Evolutionary conservation across 225 moss, liverwort and hornwort genomes (phyloP), one percentile per base, ranked within the genome.

Genomic region (Bryoerythrophyllum caledonicum): DNA sequence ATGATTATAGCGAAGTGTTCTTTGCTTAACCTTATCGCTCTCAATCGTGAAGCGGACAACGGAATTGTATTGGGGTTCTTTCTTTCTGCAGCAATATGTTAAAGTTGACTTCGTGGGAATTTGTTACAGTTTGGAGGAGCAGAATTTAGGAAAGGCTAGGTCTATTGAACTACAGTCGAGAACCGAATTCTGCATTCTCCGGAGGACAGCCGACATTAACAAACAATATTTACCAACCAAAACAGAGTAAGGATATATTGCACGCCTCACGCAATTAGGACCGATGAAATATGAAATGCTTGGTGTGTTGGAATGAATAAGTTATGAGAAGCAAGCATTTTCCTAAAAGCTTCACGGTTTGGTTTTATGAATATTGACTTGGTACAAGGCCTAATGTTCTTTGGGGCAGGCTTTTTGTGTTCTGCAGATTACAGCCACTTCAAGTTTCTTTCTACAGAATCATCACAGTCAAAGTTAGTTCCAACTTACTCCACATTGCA

Each of bases 161-260:
- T 95, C 92, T 65, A 81, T 80, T 76, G 95, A 92, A 82, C 83
- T 95, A 37, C 92, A 90, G 58, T 78, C 76, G 55, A 84, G 86
- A 82, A 92, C 92, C 48, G 82, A 87, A 51, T 91, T 90, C 63
- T 95, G 89, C 75, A 91, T 95, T 79, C 63, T 95, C 71, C 92
- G 91, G 73, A 91, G 95, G 78, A 86, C 88, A 69, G 85, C 92
- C 63, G 80, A 92, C 55, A 81, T 95, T 57, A 92, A 91, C 74
- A 84, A 85, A 60, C 83, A 84, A 73, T 95, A 92, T 72, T 88
- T 95, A 72, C 90, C 92, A 63, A 46, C 61, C 14, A 95, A 92
- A 79, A 84, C 86, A 81, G 92, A 92, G 95, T 92, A 76, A 58
- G 90, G 76, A 53, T 26, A 52, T 69, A 49, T 40, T 37, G 8